Evolutionary conservation across 2,329 filamentous ascomycete genomes (phyloP).

Genomic region (Neospermospora avenae): DNA sequence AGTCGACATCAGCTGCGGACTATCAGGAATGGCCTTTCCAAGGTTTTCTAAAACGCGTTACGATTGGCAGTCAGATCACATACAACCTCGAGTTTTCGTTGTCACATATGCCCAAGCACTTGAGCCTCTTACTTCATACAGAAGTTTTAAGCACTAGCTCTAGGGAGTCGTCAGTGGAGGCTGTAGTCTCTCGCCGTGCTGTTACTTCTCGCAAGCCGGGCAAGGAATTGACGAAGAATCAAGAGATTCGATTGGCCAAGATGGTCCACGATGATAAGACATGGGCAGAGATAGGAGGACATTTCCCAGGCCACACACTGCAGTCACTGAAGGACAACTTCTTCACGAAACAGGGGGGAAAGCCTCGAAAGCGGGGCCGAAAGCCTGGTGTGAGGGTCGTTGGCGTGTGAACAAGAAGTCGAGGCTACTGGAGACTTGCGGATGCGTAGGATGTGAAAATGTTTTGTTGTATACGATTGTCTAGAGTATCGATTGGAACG

Average conservation of each 20-base stretch:
- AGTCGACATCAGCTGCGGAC: constrained; percentile 15
- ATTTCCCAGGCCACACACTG: constrained; percentile 11
- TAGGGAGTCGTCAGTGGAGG: constrained; percentile 10
- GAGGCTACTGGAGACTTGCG: too few relatives aligned
- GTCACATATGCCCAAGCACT: constrained; percentile 13
- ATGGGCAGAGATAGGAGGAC: constrained; percentile 4
- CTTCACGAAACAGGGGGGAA: constrained; percentile 14
- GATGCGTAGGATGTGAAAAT: too few relatives aligned
- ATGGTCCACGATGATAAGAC: constrained; percentile 16
- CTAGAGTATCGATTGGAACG: too few relatives aligned
- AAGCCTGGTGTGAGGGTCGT: constrained; percentile 5
- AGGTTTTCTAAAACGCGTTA: constrained; percentile 21
- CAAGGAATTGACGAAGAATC: constrained; percentile 7
- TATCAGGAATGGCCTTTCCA: constrained; percentile 24
- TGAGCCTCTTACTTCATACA: constrained; percentile 15
- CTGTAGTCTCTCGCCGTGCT: constrained; percentile 7
- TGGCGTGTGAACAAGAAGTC: neutral
- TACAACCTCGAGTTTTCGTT: constrained; percentile 18
- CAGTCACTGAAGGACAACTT: constrained; percentile 15
- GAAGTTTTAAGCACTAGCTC: constrained; percentile 8
- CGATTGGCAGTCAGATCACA: constrained; percentile 13
- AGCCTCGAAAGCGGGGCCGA: constrained; percentile 14
- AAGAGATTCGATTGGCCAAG: constrained; percentile 15
- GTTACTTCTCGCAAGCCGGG: constrained; percentile 5
- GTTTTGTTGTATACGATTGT: too few relatives aligned